Conservation (phyloP, 352 stramenopile genomes). For the Phytophthora colocasiae region DNA sequence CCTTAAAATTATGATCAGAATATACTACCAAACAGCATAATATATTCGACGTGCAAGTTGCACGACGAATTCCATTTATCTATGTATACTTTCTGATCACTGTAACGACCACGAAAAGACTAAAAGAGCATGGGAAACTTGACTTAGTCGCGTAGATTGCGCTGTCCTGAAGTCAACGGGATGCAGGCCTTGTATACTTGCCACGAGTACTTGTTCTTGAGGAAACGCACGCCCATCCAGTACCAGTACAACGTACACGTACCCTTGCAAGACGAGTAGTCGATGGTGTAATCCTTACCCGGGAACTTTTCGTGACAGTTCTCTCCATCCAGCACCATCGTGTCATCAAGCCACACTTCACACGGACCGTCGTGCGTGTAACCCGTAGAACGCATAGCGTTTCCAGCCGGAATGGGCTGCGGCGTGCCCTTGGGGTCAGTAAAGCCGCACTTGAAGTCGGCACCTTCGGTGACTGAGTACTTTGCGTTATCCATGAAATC, state of each 20-base stretch:
- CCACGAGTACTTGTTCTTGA: not conserved
- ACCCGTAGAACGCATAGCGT: slow-evolving; percentile 27
- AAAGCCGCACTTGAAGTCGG: slow-evolving; percentile 41
- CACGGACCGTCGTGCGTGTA: slow-evolving; percentile 1
- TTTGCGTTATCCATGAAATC: slow-evolving; percentile 27
- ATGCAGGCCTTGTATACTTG: not conserved
- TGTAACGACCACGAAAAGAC: not conserved
- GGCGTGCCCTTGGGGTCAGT: slow-evolving; percentile 29
- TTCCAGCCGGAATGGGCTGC: slow-evolving; percentile 44
- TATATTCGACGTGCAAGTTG: no score
- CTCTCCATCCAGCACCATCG: not conserved
- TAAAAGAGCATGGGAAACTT: not conserved
- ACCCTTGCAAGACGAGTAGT: not conserved
- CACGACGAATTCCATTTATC: no score
- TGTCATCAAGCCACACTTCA: slow-evolving; percentile 27
- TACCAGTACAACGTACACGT: not conserved
- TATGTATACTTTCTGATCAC: not conserved
- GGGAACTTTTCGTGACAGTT: not conserved
- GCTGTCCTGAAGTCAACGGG: not conserved
- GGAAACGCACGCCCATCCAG: slow-evolving; percentile 2
- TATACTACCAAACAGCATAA: no score
- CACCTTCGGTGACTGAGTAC: slow-evolving; percentile 35
- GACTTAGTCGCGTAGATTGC: not conserved
- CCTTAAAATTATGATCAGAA: no score
- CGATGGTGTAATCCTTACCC: not conserved